Evolutionary conservation across 306 rosid species (phyloP).

Genomic region (Cyamopsis tetragonoloba): DNA sequence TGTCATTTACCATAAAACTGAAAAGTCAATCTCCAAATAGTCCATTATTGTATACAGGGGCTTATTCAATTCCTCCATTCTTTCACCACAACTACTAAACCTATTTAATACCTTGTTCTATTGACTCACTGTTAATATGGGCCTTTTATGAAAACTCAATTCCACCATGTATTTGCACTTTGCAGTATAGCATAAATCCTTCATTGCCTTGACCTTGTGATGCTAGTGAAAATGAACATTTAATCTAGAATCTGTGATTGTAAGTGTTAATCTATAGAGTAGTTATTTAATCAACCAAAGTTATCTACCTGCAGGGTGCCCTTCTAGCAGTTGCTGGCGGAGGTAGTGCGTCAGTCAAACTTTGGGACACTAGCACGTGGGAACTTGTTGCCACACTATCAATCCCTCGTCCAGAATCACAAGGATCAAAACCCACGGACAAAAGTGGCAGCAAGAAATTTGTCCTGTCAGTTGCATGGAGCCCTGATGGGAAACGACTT

Average conservation of each 20-base stretch:
- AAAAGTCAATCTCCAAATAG: not conserved
- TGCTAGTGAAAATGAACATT: not conserved
- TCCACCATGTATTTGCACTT: not conserved
- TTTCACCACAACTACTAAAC: not conserved
- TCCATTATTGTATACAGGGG: not conserved
- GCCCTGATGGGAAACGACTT: conserved; percentile 76
- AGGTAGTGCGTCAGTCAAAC: conserved; percentile 89
- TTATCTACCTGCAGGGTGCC: conserved; percentile 55
- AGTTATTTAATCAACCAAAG: conserved; percentile 3
- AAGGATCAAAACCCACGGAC: conserved; percentile 75
- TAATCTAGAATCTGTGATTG: not conserved
- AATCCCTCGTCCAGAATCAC: conserved; percentile 92
- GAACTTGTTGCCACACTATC: conserved; percentile 60
- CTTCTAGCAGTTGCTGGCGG: conserved; percentile 98
- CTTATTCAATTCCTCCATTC: not conserved
- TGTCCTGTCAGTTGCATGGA: conserved; percentile 95
- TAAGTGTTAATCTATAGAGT: not conserved
- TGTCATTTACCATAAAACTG: not conserved
- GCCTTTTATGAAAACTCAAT: not conserved
- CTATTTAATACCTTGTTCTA: conserved; percentile 6
- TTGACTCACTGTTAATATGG: not conserved
- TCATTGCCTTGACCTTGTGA: not conserved
- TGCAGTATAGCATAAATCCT: not conserved
- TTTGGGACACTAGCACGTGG: conserved; percentile 96
- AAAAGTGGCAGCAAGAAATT: conserved; percentile 90